phyloP scores from a whole-genome alignment of 2,329 filamentous ascomycete species.

The Periglandula ipomoeae region DNA sequence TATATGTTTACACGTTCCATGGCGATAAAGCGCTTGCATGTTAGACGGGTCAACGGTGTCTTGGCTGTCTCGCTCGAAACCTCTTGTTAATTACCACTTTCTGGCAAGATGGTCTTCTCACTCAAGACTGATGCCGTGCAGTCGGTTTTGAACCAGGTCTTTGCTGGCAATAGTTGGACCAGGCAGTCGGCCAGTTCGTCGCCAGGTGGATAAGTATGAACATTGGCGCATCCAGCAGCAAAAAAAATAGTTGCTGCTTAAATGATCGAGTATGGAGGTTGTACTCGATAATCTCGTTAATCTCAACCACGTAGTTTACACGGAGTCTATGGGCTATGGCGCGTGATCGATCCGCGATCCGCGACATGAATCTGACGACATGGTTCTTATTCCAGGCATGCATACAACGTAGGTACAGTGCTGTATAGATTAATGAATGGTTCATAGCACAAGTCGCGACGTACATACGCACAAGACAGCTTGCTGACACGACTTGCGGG shows the following conservation, averaged over 20 bases:
- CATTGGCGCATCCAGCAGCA: too few relatives aligned
- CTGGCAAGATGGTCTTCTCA: neutral
- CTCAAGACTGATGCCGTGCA: accelerated
- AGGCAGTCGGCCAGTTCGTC: too few relatives aligned
- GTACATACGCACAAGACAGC: neutral
- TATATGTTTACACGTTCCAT: neutral
- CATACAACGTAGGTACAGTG: neutral
- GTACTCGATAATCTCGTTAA: neutral
- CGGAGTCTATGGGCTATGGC: too few relatives aligned
- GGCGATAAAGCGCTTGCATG: neutral
- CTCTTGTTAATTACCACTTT: neutral
- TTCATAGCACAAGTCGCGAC: neutral
- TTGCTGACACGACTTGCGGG: constrained; percentile 1
- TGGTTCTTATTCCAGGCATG: neutral
- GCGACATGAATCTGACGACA: neutral
- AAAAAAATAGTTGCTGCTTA: too few relatives aligned
- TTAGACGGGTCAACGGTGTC: neutral
- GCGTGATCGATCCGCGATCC: neutral
- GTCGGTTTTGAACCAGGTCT: too few relatives aligned
- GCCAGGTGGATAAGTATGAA: too few relatives aligned
- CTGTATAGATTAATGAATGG: too few relatives aligned
- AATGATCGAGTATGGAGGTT: too few relatives aligned
- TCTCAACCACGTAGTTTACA: neutral
- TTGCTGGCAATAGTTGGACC: too few relatives aligned
- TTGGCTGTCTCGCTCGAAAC: neutral